A percentile compares a stretch with the other conserved stretches of the same genome.
These are phyloP conservation scores for Fragaria iinumae DNA, from an alignment of 306 rosid genomes.

Conservation along the genomic window DNA sequence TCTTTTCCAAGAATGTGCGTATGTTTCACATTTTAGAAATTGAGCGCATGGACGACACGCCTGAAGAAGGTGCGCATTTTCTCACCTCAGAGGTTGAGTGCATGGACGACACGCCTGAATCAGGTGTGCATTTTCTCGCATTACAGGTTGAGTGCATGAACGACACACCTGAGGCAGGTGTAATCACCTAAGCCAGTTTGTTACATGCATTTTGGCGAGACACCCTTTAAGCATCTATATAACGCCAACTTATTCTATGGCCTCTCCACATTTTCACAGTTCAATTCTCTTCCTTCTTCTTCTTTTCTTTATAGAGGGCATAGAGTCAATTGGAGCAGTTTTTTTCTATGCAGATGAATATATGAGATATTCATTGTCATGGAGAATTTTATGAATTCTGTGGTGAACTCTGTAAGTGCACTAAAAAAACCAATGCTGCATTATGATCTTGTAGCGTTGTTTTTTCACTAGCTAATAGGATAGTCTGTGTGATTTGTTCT, in stretches of 20 bases:
- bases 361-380: not conserved
- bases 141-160: not conserved
- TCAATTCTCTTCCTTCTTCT: conserved; percentile 2
- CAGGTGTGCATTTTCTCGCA: conserved; percentile 11
- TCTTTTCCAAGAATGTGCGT: not conserved
- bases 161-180: conserved; percentile 12
- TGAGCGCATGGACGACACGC: not conserved
- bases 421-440: not conserved
- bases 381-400: conserved; percentile 1
- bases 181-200: conserved; percentile 6
- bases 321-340: conserved; percentile 1
- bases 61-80: conserved; percentile 15
- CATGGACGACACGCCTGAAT: not conserved
- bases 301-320: no score
- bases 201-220: conserved; percentile 11
- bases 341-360: not conserved
- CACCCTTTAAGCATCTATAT: conserved; percentile 13
- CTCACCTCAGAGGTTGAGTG: not conserved
- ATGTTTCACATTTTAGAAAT: not conserved
- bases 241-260: not conserved
- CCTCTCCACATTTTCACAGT: conserved; percentile 8
- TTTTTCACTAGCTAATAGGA: not conserved
- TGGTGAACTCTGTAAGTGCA: conserved; percentile 11
- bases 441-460: not conserved
- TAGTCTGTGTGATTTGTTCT: not conserved